Base-by-base conservation (phyloP, 768 basidiomycete genomes). In the Asterophora lycoperdoides region DNA sequence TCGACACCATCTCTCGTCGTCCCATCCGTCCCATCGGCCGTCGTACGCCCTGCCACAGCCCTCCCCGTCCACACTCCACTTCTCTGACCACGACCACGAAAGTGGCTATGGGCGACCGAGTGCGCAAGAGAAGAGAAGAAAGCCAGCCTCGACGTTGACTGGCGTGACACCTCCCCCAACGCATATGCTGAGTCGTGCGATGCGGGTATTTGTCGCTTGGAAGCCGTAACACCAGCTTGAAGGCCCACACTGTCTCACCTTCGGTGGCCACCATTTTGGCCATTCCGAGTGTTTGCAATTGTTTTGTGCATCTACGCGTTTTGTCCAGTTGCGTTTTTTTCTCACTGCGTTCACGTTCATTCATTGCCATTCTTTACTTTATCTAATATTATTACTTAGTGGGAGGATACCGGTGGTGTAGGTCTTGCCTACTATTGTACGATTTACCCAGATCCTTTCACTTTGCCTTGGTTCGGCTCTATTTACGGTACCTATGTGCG, bases 201-300 rank as follows among this genome's bases (percentile, higher is more conserved):
- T 80, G 49, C 72, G 75, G 33, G 73, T 78, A 7, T 79, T 78
- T 57, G 76, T 78, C 10, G 80, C 78, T 42, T 80, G 81, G 79
- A 84, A 83, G 65, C 59, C 70, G 39, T 65, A 53, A 52, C 37
- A 8, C 23, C 4, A 15, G 14, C 28, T 23, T 23, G 23, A 23
- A 6, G 23, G 6, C 3, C 23, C 3, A 3, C 23, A 23, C 23
- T 23, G 3, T 23, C 6, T 6, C 23, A 23, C 23, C 23, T 23
- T 6, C 6, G 23, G 23, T 23, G 23, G 23, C 6, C 6, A 23
- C 23, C 6, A 6, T 23, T 23, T 23, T 23, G 23, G 23, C 23
- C 23, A 23, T 23, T 23, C n/a, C n/a, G n/a, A n/a, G n/a, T n/a
- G n/a, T n/a, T n/a, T n/a, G n/a, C n/a, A n/a, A n/a, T n/a, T n/a